A percentile compares a stretch with the other conserved stretches of the same genome.
These are phyloP conservation scores for Rhodotorula sp. DNA, from an alignment of 1,284 basidiomycete species.

Conservation along the genomic window DNA sequence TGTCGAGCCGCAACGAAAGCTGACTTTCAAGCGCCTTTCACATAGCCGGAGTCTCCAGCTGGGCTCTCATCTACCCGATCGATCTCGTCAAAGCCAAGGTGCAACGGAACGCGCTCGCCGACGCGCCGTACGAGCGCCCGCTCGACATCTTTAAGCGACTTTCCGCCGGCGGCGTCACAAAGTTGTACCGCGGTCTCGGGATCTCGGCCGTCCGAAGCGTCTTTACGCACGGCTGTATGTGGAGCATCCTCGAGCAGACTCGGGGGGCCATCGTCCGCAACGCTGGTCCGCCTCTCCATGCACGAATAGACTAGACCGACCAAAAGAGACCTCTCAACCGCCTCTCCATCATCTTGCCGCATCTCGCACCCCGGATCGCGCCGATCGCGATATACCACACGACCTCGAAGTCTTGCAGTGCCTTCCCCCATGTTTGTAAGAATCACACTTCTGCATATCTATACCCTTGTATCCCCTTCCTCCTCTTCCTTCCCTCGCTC, in stretches of 20 bases:
- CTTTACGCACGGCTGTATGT: constrained; percentile 34
- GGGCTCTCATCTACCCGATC: constrained; percentile 40
- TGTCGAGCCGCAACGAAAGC: constrained; percentile 58
- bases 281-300: not conserved
- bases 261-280: not conserved
- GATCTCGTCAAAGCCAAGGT: constrained; percentile 86
- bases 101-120: constrained; percentile 76
- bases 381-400: not conserved
- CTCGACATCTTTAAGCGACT: constrained; percentile 72
- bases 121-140: constrained; percentile 61
- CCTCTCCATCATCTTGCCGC: not conserved
- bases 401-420: not conserved
- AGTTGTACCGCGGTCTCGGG: constrained; percentile 79
- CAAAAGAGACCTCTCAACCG: not conserved
- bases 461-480: not conserved
- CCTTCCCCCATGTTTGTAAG: not conserved
- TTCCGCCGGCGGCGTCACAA: constrained; percentile 70
- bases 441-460: not conserved
- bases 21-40: constrained; percentile 53
- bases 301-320: constrained; percentile 7
- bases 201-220: constrained; percentile 37
- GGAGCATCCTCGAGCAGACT: constrained; percentile 18
- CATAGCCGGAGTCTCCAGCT: constrained; percentile 53
- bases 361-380: not conserved
- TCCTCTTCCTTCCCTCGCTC: not conserved